Evolutionary conservation across 805 yeast species (phyloP), one percentile per base, ranked within the genome.

Genomic region (Monosporozyma aerobia): DNA sequence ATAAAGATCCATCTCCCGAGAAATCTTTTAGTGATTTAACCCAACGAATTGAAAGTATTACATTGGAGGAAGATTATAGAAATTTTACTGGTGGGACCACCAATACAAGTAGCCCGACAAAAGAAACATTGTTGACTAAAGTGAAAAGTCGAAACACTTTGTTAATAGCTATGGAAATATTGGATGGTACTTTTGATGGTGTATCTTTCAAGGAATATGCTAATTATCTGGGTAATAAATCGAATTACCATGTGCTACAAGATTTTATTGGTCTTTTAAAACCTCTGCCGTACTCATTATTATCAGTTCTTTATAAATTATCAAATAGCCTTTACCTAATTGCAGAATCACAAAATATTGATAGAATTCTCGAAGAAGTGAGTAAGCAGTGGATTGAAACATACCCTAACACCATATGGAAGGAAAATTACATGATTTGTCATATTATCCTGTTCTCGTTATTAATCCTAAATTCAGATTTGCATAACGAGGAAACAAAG

Each of bases 291-390:
- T 60, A 72, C n/a, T 77, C 79, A 53, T 68, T 88, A 47, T 69
- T 87, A 44, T 65, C 68, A 2, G 73, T 89, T 1, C 73, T 89
- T 16, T 71, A 89, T 33, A 66, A 67, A 46, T 70, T 88, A 33
- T 87, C 95, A 58, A 75, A 77, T 40, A 78, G 75, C 57, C 63
- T 88, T n/a, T 85, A 83, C 67, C 75, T 89, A 60, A 80, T 81
- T 61, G 96, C 92, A 6, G 96, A 89, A 68, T 81, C 94, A 2
- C 90, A 85, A 60, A 85, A 84, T 60, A 81, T 88, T 50, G 94
- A 87, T 67, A 76, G 87, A 48, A 77, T 88, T 32, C 70, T 89
- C 52, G 83, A 85, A 45, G 75, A 82, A 3, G 83, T 87, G 62
- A 78, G 94, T 19, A 72, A 73, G 50, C 77, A 82, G 51, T 88